Conservation (phyloP, 345 rosid genomes). For the Lepidium didymum region DNA sequence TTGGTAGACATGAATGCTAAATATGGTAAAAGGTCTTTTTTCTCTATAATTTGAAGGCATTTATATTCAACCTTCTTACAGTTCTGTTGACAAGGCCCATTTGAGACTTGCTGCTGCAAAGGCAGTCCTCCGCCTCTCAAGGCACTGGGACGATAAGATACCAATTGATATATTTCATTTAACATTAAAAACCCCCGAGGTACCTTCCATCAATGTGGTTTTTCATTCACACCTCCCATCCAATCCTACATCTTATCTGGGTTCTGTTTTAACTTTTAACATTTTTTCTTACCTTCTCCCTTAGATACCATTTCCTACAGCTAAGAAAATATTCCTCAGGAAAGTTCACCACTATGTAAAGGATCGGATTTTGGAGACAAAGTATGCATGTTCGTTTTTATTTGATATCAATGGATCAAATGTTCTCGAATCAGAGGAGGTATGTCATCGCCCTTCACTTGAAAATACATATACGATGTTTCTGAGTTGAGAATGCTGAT, state of each 20-base stretch:
- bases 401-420: constrained; percentile 43
- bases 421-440: constrained; percentile 66
- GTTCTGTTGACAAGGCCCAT: constrained; percentile 82
- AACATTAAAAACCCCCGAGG: constrained; percentile 72
- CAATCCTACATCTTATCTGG: neutral
- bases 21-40: neutral
- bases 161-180: constrained; percentile 72
- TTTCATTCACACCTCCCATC: neutral
- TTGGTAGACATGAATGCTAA: constrained; percentile 18
- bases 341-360: constrained; percentile 90
- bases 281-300: constrained; percentile 5
- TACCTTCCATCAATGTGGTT: constrained; percentile 20
- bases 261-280: neutral
- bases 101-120: constrained; percentile 92
- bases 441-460: constrained; percentile 32
- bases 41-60: neutral
- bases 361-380: constrained; percentile 79
- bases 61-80: constrained; percentile 34
- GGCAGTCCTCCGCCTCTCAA: constrained; percentile 84
- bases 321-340: constrained; percentile 59
- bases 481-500: constrained; percentile 16
- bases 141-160: constrained; percentile 86
- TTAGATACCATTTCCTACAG: constrained; percentile 76
- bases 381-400: constrained; percentile 80
- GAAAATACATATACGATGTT: constrained; percentile 7